Percentiles rank a stretch among this genome's conserved stretches.
Evolutionary conservation across 2,329 filamentous ascomycete species (phyloP).

Genomic region (Botrytis galanthina): DNA sequence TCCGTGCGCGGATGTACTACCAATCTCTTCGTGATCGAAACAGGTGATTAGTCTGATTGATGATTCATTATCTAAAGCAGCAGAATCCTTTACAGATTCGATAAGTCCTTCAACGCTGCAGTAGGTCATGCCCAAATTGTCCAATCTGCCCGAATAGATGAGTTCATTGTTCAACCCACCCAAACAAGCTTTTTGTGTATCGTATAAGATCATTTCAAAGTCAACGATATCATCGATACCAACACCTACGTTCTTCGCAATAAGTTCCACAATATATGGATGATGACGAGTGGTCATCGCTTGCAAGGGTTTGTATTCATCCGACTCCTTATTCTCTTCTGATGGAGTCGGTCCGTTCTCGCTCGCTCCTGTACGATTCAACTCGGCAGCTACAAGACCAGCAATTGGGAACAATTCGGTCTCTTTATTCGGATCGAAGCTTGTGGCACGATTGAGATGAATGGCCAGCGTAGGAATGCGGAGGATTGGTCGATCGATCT

Average conservation of each 20-base stretch:
- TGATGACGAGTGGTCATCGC: conserved; percentile 81
- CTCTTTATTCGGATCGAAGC: conserved; percentile 95
- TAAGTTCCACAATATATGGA: conserved; percentile 77
- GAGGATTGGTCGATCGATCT: conserved; percentile 85
- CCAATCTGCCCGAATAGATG: conserved; percentile 91
- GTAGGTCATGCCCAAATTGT: conserved; percentile 96
- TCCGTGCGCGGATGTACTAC: conserved; percentile 86
- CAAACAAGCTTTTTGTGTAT: conserved; percentile 86
- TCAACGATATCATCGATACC: conserved; percentile 73
- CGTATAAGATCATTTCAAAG: conserved; percentile 96
- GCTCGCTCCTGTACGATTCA: conserved; percentile 70
- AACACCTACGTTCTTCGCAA: conserved; percentile 75
- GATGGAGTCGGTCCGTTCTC: conserved; percentile 27
- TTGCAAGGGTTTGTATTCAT: conserved; percentile 71
- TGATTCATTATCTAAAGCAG: conserved; percentile 69
- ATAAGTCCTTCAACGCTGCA: conserved; percentile 86
- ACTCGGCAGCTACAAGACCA: conserved; percentile 80
- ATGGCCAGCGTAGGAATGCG: conserved; percentile 92
- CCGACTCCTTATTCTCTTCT: conserved; percentile 38
- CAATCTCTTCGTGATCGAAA: conserved; percentile 98
- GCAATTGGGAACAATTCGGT: conserved; percentile 92
- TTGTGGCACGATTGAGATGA: conserved; percentile 82
- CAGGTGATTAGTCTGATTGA: conserved; percentile 88
- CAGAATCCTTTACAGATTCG: conserved; percentile 64
- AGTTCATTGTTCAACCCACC: conserved; percentile 92